A percentile compares a stretch with the other conserved stretches of the same genome.
Evolutionary conservation across 306 rosid genomes (phyloP).

Genomic region (Glycine soja): DNA sequence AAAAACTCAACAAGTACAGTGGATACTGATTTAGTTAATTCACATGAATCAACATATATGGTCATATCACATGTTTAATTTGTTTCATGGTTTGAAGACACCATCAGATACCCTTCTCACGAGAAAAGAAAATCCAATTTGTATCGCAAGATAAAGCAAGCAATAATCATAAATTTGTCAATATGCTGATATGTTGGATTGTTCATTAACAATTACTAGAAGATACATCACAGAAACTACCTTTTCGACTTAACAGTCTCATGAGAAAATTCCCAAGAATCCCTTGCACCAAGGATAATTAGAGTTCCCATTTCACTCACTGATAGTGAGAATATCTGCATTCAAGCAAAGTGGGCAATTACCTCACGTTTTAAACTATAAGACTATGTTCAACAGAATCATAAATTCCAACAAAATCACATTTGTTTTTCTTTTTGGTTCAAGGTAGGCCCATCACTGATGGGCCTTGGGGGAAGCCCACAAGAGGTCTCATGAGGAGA

Average conservation of each 20-base stretch:
- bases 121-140: not conserved
- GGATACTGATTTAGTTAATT: not conserved
- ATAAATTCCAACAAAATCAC: slow-evolving; percentile 31
- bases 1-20: not conserved
- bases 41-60: slow-evolving; percentile 1
- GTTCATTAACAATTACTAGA: not conserved
- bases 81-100: slow-evolving; percentile 9
- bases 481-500: no score
- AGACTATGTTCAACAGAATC: slow-evolving; percentile 9
- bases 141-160: slow-evolving; percentile 8
- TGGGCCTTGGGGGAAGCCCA: not conserved
- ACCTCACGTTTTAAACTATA: slow-evolving; percentile 28
- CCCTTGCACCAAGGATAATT: slow-evolving; percentile 72
- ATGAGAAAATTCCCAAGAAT: slow-evolving; percentile 77
- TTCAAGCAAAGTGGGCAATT: slow-evolving; percentile 47
- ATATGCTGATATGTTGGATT: not conserved
- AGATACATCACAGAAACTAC: slow-evolving; percentile 49
- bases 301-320: slow-evolving; percentile 84
- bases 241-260: slow-evolving; percentile 78
- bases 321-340: slow-evolving; percentile 82
- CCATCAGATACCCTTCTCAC: not conserved
- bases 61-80: not conserved
- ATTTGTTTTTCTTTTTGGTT: not conserved
- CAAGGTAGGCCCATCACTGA: not conserved
- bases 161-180: not conserved